Conservation (phyloP, 2,329 filamentous ascomycete genomes). For the Fusarium incarnatum region DNA sequence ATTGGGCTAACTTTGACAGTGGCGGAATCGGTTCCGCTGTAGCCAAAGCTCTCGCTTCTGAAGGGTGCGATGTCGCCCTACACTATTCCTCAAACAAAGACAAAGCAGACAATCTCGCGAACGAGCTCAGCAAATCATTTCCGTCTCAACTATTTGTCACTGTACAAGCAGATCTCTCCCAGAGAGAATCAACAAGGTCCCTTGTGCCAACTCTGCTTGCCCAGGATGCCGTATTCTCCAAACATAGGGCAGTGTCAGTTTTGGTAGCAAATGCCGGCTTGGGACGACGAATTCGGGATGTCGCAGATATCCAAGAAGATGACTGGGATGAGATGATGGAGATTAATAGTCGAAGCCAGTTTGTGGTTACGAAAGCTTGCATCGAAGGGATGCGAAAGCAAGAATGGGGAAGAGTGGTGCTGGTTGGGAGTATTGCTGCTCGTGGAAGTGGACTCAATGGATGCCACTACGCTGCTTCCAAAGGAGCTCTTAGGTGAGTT, state of each 20-base stretch:
- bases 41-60: conserved; percentile 49
- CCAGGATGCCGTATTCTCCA: not conserved
- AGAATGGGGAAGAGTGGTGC: conserved; percentile 49
- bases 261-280: conserved; percentile 51
- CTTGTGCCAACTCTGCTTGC: conserved; percentile 3
- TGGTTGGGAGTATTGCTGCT: conserved; percentile 52
- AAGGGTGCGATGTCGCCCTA: conserved; percentile 52
- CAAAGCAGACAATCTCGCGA: conserved; percentile 48
- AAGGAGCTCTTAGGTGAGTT: conserved; percentile 46
- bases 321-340: conserved; percentile 54
- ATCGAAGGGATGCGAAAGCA: conserved; percentile 49
- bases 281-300: conserved; percentile 51
- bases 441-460: conserved; percentile 51
- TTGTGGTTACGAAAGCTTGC: conserved; percentile 51
- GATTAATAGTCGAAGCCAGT: conserved; percentile 51
- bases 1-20: conserved; percentile 32
- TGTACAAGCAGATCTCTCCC: conserved; percentile 19
- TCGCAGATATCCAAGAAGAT: conserved; percentile 49
- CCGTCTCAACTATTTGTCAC: conserved; percentile 7
- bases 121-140: conserved; percentile 23
- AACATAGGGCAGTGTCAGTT: conserved; percentile 48
- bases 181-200: conserved; percentile 20
- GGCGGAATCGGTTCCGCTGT: conserved; percentile 52
- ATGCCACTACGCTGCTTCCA: conserved; percentile 52
- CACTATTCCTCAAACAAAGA: conserved; percentile 52